Evolutionary conservation across 2,329 filamentous ascomycete species (phyloP).

Genomic region (Beauveria rudraprayagi): DNA sequence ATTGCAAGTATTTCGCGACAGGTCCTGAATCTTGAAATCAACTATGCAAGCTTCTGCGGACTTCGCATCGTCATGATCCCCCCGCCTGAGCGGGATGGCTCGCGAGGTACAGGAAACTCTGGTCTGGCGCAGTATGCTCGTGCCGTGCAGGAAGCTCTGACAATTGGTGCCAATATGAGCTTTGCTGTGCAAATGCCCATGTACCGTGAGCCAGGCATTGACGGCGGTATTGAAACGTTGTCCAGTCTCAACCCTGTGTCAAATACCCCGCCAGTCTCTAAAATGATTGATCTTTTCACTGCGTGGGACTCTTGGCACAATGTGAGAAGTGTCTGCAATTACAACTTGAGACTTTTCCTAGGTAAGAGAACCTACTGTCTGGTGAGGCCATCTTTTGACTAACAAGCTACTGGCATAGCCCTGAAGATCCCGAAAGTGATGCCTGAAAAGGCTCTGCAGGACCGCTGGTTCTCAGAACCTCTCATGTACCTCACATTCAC

Average conservation of each 20-base stretch:
- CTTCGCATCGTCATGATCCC: constrained; percentile 74
- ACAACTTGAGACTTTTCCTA: constrained; percentile 70
- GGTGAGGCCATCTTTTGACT: not conserved
- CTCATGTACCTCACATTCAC: constrained; percentile 53
- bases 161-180: constrained; percentile 66
- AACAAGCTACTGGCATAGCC: constrained; percentile 27
- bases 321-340: constrained; percentile 77
- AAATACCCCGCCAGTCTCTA: constrained; percentile 18
- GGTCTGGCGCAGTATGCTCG: constrained; percentile 71
- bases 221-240: constrained; percentile 45
- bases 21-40: constrained; percentile 81
- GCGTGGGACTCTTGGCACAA: constrained; percentile 93
- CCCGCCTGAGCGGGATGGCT: constrained; percentile 61
- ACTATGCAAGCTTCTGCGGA: constrained; percentile 93
- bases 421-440: constrained; percentile 50
- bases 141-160: constrained; percentile 71
- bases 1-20: constrained; percentile 83
- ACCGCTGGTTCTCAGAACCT: constrained; percentile 63
- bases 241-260: constrained; percentile 34
- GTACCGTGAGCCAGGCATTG: constrained; percentile 61
- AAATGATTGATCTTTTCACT: constrained; percentile 55
- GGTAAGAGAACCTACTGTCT: constrained; percentile 49
- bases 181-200: constrained; percentile 78
- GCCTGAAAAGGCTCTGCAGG: constrained; percentile 52
- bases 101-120: constrained; percentile 39